A percentile compares a stretch with the other conserved stretches of the same genome.
These are phyloP conservation scores for Linnemannia zychae DNA, from an alignment of 192 early-diverging fungal genomes.

Conservation along the genomic window DNA sequence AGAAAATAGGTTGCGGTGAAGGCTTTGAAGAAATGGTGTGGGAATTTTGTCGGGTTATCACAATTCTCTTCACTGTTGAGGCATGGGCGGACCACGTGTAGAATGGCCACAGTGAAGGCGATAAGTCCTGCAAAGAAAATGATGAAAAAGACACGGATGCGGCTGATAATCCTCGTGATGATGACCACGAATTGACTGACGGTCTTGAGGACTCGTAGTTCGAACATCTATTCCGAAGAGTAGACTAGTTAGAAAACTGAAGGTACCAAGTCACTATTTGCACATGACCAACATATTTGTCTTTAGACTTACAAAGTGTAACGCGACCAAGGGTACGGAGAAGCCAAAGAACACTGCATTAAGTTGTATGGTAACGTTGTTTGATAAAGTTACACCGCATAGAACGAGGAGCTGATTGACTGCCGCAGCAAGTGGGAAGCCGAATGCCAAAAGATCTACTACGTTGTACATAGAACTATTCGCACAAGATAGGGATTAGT, in stretches of 20 bases:
- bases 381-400: neutral
- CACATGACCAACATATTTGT: neutral
- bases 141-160: conserved; percentile 36
- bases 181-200: conserved; percentile 27
- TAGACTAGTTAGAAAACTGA: neutral
- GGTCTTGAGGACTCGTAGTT: conserved; percentile 20
- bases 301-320: conserved; percentile 20
- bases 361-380: neutral
- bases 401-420: conserved; percentile 8
- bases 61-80: neutral
- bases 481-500: neutral
- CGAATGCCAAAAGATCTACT: conserved; percentile 14
- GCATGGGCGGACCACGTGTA: conserved; percentile 7
- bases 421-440: conserved; percentile 9
- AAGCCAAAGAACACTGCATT: conserved; percentile 11
- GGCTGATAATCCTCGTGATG: conserved; percentile 5
- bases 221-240: conserved; percentile 24
- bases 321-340: conserved; percentile 12
- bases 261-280: neutral
- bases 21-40: conserved; percentile 13
- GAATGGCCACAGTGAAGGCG: conserved; percentile 27
- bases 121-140: conserved; percentile 14
- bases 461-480: conserved; percentile 23
- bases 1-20: conserved; percentile 25
- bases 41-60: neutral